Base-by-base conservation (phyloP, 2,329 filamentous ascomycete genomes). In the Cryphonectria naterciae region DNA sequence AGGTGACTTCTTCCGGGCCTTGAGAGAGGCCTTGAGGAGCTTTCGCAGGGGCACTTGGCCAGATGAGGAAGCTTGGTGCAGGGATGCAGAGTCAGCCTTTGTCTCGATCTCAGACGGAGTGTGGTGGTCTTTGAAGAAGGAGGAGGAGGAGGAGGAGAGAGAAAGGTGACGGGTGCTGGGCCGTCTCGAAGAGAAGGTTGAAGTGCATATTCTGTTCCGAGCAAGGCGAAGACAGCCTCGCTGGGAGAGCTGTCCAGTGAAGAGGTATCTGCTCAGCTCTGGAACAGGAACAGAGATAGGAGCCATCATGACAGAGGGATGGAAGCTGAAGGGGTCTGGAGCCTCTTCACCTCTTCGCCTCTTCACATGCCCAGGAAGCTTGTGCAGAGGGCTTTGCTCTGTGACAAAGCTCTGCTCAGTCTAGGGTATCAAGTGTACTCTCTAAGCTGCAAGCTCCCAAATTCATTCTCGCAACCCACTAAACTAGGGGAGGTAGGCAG, bases 21-120 rank as follows among this genome's bases (percentile, higher is more conserved):
- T 86, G 22, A 86, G 89, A 72, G 92, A 87, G 37, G 93, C 90
- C 76, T 93, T 94, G 69, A 93, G 79, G 77, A 92, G 88, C 78
- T 94, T 94, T 43, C 92, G 88, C 13, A 93, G 82, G 13, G 91
- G 90, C 0, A 86, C 79, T 77, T 70, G 54, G 67, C 62, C 73
- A 68, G 65, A 8, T 15, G 67, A 1, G 28, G 66, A 17, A 43
- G n/a, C 28, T 19, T 64, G 62, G 32, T 52, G 56, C 25, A 70
- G 37, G 54, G 67, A 19, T 22, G 10, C 25, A 15, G 22, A 28
- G 13, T 49, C 43, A 28, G 25, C 4, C n/a, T 49, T 43, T 46
- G 41, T 49, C 41, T 64, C n/a, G 41, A 54, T 19, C 17, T 65
- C 13, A 41, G 43, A 49, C 2, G 46, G 6, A n/a, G 64, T 43